Conservation (phyloP, 495 filamentous ascomycete species). For the Hypoxylon cercidicola region DNA sequence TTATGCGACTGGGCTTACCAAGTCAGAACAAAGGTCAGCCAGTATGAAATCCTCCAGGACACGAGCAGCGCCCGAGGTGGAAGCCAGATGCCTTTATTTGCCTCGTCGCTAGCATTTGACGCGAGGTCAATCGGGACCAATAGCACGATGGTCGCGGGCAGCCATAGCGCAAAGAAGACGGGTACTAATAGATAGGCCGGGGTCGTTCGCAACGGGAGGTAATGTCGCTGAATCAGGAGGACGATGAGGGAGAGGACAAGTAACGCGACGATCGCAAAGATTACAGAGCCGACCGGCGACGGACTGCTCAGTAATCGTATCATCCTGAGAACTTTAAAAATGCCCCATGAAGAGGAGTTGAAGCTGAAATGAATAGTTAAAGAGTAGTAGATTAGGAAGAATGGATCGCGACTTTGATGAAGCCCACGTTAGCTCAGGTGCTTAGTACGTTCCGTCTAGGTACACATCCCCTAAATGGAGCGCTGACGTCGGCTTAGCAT, state of each 20-base stretch:
- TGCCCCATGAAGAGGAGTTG: constrained; percentile 18
- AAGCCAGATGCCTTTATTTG: constrained; percentile 70
- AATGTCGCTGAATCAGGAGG: constrained; percentile 85
- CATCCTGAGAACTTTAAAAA: constrained; percentile 43
- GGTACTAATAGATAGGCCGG: constrained; percentile 91
- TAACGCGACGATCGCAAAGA: constrained; percentile 78
- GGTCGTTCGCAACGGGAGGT: constrained; percentile 88
- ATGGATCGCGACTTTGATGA: constrained; percentile 12
- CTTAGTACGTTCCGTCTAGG: neutral
- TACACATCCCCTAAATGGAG: too few species aligned
- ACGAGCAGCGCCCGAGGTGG: constrained; percentile 78
- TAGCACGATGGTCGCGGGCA: constrained; percentile 93
- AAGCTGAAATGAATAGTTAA: constrained; percentile 11
- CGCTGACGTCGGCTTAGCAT: too few species aligned
- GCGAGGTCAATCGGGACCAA: constrained; percentile 96
- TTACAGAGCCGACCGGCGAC: constrained; percentile 69
- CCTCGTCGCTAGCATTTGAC: constrained; percentile 76
- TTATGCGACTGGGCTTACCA: constrained; percentile 65
- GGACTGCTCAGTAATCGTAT: constrained; percentile 43
- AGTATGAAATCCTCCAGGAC: constrained; percentile 93
- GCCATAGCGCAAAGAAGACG: constrained; percentile 90
- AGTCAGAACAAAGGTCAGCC: constrained; percentile 93
- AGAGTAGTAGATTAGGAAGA: constrained; percentile 3
- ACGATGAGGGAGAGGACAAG: constrained; percentile 77
- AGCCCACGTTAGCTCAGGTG: neutral